A percentile compares a stretch with the other conserved stretches of the same genome.
phyloP scores from a whole-genome alignment of 2,329 filamentous ascomycete genomes.

The Thielaviopsis ethacetica region DNA sequence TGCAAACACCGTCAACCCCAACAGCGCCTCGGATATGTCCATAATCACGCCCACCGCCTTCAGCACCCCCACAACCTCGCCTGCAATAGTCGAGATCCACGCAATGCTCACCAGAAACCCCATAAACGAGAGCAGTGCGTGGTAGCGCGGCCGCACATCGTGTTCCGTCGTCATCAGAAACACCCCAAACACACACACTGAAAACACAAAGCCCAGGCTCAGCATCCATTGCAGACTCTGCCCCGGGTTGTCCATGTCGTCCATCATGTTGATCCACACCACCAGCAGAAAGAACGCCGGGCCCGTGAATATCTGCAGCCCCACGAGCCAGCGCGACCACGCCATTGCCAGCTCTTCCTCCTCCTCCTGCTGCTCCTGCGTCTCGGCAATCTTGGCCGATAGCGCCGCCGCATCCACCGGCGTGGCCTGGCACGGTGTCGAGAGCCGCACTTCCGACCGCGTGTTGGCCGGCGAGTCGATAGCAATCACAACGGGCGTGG shows the following conservation, averaged over 20 bases:
- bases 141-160: constrained; percentile 51
- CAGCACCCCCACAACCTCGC: constrained; percentile 86
- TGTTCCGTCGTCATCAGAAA: constrained; percentile 55
- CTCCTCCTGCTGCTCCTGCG: neutral
- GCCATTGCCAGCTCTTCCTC: constrained; percentile 28
- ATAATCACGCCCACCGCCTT: constrained; percentile 87
- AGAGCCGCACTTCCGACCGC: constrained; percentile 3
- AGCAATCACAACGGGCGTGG: constrained; percentile 19
- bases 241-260: constrained; percentile 38
- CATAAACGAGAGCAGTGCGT: constrained; percentile 67
- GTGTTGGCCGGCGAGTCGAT: constrained; percentile 15
- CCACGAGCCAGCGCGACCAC: constrained; percentile 87
- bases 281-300: constrained; percentile 70
- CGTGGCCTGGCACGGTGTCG: neutral
- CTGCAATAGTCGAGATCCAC: constrained; percentile 92
- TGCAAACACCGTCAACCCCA: constrained; percentile 90
- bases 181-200: constrained; percentile 47
- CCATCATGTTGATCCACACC: constrained; percentile 50
- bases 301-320: constrained; percentile 70
- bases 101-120: constrained; percentile 85
- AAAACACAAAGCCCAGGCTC: constrained; percentile 50
- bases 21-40: constrained; percentile 83
- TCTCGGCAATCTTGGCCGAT: constrained; percentile 5
- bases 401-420: constrained; percentile 4
- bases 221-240: constrained; percentile 38